These are phyloP conservation scores for Thuidium tamariscinum DNA, from an alignment of 225 moss, liverwort and hornwort species.

Conservation along the genomic window DNA sequence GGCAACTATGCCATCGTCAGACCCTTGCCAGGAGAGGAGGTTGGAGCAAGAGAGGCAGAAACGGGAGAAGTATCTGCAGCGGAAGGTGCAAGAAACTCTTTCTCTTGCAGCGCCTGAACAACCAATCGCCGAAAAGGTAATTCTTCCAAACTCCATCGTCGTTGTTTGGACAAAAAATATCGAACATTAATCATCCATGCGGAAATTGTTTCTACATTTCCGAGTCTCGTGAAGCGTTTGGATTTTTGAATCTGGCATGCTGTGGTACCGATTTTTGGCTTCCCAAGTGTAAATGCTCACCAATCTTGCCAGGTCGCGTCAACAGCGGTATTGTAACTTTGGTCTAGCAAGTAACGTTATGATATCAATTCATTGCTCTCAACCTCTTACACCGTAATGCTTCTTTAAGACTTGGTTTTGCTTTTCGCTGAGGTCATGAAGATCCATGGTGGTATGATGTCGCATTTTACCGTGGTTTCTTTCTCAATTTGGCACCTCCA, in stretches of 20 bases:
- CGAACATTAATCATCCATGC: background rate
- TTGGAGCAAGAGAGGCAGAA: conserved; percentile 42
- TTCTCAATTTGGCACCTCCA: conserved; percentile 3
- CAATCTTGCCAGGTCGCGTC: background rate
- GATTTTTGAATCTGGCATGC: background rate
- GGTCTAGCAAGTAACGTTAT: background rate
- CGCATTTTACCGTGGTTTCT: background rate
- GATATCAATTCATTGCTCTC: background rate
- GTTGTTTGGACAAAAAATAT: background rate
- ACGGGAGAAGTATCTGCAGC: conserved; percentile 51
- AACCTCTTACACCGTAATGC: background rate
- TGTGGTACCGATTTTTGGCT: background rate
- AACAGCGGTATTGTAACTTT: background rate
- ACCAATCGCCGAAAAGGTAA: conserved; percentile 37
- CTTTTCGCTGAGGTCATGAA: background rate
- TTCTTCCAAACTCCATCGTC: background rate
- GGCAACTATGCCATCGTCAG: conserved; percentile 18
- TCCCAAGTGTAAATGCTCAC: background rate
- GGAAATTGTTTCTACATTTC: background rate
- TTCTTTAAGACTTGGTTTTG: background rate
- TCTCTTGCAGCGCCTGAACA: conserved; percentile 48
- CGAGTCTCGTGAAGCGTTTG: background rate
- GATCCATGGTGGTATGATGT: background rate
- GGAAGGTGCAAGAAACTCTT: conserved; percentile 69
- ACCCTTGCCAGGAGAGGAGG: conserved; percentile 17